These are phyloP conservation scores for Apiospora pterosperma DNA, from an alignment of 2,329 filamentous ascomycete species.

Conservation along the genomic window DNA sequence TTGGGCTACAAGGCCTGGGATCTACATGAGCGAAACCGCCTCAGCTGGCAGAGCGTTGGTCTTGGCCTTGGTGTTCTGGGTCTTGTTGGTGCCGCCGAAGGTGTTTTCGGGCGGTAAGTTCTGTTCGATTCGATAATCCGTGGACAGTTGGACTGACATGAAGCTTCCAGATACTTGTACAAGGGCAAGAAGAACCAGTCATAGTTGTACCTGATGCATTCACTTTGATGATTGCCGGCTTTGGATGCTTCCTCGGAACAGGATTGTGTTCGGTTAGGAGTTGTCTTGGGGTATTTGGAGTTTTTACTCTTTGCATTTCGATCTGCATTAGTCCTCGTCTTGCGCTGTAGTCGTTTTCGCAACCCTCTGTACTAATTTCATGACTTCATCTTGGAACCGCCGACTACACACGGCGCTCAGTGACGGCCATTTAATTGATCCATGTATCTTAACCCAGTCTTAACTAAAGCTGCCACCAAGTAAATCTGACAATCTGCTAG, in stretches of 20 bases:
- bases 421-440: too few relatives aligned
- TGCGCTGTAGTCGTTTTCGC: not conserved
- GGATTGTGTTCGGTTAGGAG: not conserved
- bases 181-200: slow-evolving; percentile 28
- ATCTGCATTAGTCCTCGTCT: not conserved
- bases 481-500: too few relatives aligned
- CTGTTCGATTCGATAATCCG: too few relatives aligned
- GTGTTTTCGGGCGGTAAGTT: slow-evolving; percentile 44
- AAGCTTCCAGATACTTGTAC: slow-evolving; percentile 24
- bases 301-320: slow-evolving; percentile 3
- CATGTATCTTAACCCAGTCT: too few relatives aligned
- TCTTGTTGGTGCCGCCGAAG: slow-evolving; percentile 46
- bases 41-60: slow-evolving; percentile 48
- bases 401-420: not conserved
- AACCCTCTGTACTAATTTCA: not conserved
- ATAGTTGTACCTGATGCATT: slow-evolving; percentile 9
- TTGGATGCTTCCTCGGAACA: not conserved
- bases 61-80: slow-evolving; percentile 49
- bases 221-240: not conserved
- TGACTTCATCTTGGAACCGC: not conserved
- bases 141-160: slow-evolving; percentile 9
- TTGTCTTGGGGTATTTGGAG: not conserved
- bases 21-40: slow-evolving; percentile 48
- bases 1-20: slow-evolving; percentile 55
- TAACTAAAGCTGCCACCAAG: too few relatives aligned